phyloP scores from a whole-genome alignment of 805 yeast species.

The Starmerella sp. region DNA sequence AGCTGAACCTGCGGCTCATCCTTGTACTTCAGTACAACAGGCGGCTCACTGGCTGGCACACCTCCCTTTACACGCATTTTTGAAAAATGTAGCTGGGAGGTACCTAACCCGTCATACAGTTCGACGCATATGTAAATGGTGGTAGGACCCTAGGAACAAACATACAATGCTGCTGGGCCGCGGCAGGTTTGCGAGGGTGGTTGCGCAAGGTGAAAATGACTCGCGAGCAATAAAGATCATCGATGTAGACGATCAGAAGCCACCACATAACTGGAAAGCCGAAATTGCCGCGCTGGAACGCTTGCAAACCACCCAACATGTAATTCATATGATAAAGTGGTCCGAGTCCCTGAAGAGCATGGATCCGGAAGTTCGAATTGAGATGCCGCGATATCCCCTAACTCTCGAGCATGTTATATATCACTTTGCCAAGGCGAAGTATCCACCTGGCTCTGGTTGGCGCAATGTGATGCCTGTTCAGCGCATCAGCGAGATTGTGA shows the following conservation, averaged over 20 bases:
- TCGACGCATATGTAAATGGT: neutral
- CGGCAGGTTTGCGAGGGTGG: conserved; percentile 39
- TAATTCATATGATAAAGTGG: conserved; percentile 24
- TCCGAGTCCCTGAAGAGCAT: conserved; percentile 15
- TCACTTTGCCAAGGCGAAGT: conserved; percentile 29
- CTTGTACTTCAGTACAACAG: conserved; percentile 10
- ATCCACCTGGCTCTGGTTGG: conserved; percentile 26
- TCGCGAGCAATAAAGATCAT: conserved; percentile 38
- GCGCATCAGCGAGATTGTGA: conserved; percentile 22
- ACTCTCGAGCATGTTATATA: conserved; percentile 32
- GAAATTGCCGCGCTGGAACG: conserved; percentile 35
- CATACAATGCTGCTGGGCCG: conserved; percentile 27
- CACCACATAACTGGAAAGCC: conserved; percentile 43
- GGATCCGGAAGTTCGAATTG: conserved; percentile 27
- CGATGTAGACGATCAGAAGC: conserved; percentile 39
- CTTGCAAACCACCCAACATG: conserved; percentile 14
- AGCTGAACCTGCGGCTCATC: conserved; percentile 70
- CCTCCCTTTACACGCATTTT: neutral
- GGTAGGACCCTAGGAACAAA: neutral
- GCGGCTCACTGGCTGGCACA: neutral
- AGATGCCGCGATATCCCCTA: conserved; percentile 33
- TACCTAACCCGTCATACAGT: neutral
- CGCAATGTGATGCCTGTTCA: conserved; percentile 33
- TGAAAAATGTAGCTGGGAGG: neutral
- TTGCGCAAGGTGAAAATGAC: conserved; percentile 18